Percentiles rank a stretch among this genome's conserved stretches.
Evolutionary conservation across 2,329 filamentous ascomycete genomes (phyloP).

Genomic region (Calonectria pteridis): DNA sequence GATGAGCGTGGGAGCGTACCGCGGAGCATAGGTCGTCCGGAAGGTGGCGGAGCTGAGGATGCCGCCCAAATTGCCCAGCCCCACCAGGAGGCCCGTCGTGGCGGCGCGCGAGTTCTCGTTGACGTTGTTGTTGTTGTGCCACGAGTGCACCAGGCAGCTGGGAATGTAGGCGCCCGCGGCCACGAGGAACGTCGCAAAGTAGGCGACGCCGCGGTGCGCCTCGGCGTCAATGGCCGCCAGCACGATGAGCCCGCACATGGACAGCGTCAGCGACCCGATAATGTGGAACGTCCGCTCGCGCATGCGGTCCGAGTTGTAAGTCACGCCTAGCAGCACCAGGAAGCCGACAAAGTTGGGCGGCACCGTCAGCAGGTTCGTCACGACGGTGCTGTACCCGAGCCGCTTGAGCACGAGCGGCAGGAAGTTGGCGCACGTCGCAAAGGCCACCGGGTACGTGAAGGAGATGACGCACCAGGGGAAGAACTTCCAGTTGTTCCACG

Average conservation of each 20-base stretch:
- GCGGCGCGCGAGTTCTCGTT: constrained; percentile 61
- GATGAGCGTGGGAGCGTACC: constrained; percentile 61
- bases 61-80: constrained; percentile 62
- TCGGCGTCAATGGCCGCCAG: constrained; percentile 57
- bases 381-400: constrained; percentile 57
- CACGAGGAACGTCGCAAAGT: constrained; percentile 64
- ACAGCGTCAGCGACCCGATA: constrained; percentile 49
- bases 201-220: constrained; percentile 57
- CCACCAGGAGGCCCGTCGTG: constrained; percentile 61
- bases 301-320: constrained; percentile 58
- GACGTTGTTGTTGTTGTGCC: constrained; percentile 67
- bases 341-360: constrained; percentile 62
- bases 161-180: constrained; percentile 60
- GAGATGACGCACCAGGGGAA: constrained; percentile 58
- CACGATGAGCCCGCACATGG: constrained; percentile 58
- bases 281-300: constrained; percentile 62
- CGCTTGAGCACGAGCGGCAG: constrained; percentile 60
- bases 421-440: constrained; percentile 54
- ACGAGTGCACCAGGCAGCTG: constrained; percentile 60
- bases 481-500: constrained; percentile 55
- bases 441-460: constrained; percentile 62
- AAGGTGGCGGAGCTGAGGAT: constrained; percentile 61
- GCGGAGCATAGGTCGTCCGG: constrained; percentile 60
- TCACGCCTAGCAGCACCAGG: constrained; percentile 57
- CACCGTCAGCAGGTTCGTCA: constrained; percentile 63